A percentile compares a stretch with the other conserved stretches of the same genome.
Conservation (phyloP, 345 rosid genomes). For the Pistacia vera region DNA sequence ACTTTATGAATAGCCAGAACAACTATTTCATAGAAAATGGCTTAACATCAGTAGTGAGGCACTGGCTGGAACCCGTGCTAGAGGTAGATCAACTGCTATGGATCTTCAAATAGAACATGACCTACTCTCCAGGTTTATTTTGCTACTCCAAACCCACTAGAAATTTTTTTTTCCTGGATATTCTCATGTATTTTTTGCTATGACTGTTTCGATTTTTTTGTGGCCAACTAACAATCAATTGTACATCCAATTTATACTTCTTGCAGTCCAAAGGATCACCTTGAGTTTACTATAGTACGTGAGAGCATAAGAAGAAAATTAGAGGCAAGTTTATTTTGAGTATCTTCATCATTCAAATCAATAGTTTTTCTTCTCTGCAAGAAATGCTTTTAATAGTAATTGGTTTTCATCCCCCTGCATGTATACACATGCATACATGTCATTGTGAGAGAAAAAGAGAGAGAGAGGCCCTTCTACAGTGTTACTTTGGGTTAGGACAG, state of each 20-base stretch:
- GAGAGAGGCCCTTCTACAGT: no score
- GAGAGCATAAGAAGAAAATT: slow-evolving; percentile 77
- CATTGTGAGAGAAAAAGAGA: neutral
- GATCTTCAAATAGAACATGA: slow-evolving; percentile 80
- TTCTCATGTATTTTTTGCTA: neutral
- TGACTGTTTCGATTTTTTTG: neutral
- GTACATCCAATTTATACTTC: slow-evolving; percentile 3
- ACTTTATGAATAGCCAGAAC: slow-evolving; percentile 86
- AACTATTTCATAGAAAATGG: slow-evolving; percentile 78
- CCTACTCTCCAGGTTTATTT: slow-evolving; percentile 69
- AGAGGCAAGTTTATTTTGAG: slow-evolving; percentile 47
- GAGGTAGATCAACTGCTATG: slow-evolving; percentile 61
- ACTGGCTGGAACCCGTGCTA: slow-evolving; percentile 86
- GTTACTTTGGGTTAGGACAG: neutral
- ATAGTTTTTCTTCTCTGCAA: neutral
- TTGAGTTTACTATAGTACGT: slow-evolving; percentile 82
- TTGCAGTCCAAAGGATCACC: slow-evolving; percentile 81
- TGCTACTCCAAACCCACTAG: neutral
- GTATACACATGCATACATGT: no score
- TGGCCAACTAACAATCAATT: slow-evolving; percentile 4
- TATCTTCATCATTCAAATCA: neutral
- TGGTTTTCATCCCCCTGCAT: neutral
- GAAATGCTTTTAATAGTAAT: neutral
- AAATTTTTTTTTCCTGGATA: neutral
- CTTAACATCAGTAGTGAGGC: slow-evolving; percentile 78